Percentiles rank a stretch among this genome's conserved stretches.
Conservation (phyloP, 768 basidiomycete genomes). For the Pleurotus tuoliensis region DNA sequence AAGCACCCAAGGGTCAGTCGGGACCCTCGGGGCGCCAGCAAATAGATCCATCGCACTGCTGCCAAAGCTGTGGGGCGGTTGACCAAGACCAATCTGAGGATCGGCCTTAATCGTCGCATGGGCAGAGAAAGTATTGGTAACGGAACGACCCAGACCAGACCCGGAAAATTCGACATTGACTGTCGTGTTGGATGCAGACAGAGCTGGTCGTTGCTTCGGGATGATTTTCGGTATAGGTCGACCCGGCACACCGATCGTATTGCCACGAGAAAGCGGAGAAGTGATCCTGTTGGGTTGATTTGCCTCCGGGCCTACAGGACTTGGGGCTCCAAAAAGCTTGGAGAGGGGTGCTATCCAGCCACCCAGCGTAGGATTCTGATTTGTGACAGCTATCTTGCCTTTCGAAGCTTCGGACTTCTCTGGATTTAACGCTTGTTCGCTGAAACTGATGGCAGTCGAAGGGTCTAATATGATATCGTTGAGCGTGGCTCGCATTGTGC, state of each 20-base stretch:
- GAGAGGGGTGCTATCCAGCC: slow-evolving; percentile 88
- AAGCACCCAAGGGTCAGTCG: slow-evolving; percentile 72
- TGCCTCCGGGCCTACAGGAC: slow-evolving; percentile 22
- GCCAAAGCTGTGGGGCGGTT: slow-evolving; percentile 1
- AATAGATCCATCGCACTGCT: slow-evolving; percentile 80
- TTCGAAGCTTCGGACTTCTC: slow-evolving; percentile 40
- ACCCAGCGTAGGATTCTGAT: slow-evolving; percentile 26
- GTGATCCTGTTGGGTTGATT: slow-evolving; percentile 13
- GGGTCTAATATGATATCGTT: slow-evolving; percentile 94
- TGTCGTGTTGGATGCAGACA: slow-evolving; percentile 84
- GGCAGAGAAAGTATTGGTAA: slow-evolving; percentile 33
- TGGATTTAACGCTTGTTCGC: slow-evolving; percentile 66
- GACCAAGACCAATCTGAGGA: background rate
- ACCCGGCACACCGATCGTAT: background rate
- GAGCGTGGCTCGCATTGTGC: slow-evolving; percentile 73
- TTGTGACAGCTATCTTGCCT: slow-evolving; percentile 27
- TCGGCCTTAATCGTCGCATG: slow-evolving; percentile 10
- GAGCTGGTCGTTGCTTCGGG: slow-evolving; percentile 80
- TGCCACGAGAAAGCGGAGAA: slow-evolving; percentile 16
- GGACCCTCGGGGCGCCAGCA: slow-evolving; percentile 71
- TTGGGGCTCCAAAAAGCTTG: slow-evolving; percentile 59
- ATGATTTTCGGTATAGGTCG: slow-evolving; percentile 43
- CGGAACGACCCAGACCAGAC: slow-evolving; percentile 40
- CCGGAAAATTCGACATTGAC: slow-evolving; percentile 97
- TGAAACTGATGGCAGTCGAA: slow-evolving; percentile 61